Evolutionary conservation across 2,329 filamentous ascomycete genomes (phyloP).

Genomic region (Arachnomyces sp.): DNA sequence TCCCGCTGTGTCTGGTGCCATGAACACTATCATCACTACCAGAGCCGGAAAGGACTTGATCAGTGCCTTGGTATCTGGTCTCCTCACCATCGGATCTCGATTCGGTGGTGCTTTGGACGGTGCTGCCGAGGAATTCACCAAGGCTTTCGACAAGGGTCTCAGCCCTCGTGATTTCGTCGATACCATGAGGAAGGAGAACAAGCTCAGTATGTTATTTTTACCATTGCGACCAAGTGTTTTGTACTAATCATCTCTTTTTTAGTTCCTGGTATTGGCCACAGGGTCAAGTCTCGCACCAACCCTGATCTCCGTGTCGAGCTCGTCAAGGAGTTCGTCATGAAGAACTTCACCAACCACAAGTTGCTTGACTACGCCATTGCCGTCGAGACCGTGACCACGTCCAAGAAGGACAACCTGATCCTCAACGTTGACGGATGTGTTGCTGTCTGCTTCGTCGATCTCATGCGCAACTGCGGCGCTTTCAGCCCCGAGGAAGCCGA

Average conservation of each 20-base stretch:
- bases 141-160: slow-evolving; percentile 95
- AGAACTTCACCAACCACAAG: slow-evolving; percentile 97
- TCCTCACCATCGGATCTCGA: slow-evolving; percentile 93
- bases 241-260: slow-evolving; percentile 20
- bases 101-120: slow-evolving; percentile 98
- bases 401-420: slow-evolving; percentile 99
- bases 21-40: slow-evolving; percentile 99
- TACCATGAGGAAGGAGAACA: slow-evolving; percentile 99
- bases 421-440: slow-evolving; percentile 98
- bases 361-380: slow-evolving; percentile 97
- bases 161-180: slow-evolving; percentile 98
- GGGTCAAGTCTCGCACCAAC: slow-evolving; percentile 99
- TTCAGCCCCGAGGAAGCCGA: slow-evolving; percentile 95
- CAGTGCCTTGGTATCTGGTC: slow-evolving; percentile 88
- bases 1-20: slow-evolving; percentile 96
- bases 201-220: slow-evolving; percentile 62
- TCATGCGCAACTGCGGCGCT: slow-evolving; percentile 94
- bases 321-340: slow-evolving; percentile 96
- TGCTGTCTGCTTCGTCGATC: slow-evolving; percentile 96
- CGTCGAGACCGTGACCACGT: slow-evolving; percentile 95
- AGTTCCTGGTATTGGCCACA: slow-evolving; percentile 96
- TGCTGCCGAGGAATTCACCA: slow-evolving; percentile 96
- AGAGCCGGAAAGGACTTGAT: slow-evolving; percentile 99
- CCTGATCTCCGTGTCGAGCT: slow-evolving; percentile 98
- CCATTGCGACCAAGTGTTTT: slow-evolving; percentile 1